These are phyloP conservation scores for Acacia concinna DNA, from an alignment of 331 rosid species.

Conservation along the genomic window DNA sequence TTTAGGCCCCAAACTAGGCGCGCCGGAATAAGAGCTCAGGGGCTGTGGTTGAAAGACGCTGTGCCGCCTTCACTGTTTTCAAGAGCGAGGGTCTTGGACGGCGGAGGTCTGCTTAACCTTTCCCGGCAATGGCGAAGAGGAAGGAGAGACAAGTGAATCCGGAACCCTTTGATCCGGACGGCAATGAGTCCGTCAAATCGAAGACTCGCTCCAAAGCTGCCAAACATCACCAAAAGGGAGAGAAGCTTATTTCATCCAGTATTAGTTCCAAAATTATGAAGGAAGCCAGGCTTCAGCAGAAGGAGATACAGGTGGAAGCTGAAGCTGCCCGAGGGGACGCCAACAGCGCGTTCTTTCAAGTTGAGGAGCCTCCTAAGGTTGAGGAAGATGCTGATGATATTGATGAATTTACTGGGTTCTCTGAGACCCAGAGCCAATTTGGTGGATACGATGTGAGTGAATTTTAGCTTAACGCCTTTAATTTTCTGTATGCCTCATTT, in stretches of 20 bases:
- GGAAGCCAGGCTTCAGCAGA: conserved; percentile 45
- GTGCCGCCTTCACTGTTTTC: neutral
- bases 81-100: neutral
- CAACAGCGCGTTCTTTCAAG: conserved; percentile 25
- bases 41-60: neutral
- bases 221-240: conserved; percentile 65
- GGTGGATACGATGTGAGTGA: neutral
- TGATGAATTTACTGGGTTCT: conserved; percentile 55
- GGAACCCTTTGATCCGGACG: conserved; percentile 60
- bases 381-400: conserved; percentile 47
- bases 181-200: conserved; percentile 36
- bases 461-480: neutral
- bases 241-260: conserved; percentile 49
- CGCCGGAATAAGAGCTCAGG: neutral
- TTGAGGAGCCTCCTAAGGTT: conserved; percentile 29
- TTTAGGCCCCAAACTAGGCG: neutral
- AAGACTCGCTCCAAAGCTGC: conserved; percentile 54
- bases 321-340: conserved; percentile 2
- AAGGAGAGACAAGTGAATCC: conserved; percentile 77
- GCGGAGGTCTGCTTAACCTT: neutral
- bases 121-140: conserved; percentile 62
- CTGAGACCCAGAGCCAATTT: conserved; percentile 39
- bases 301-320: conserved; percentile 32
- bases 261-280: conserved; percentile 80
- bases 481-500: neutral